Evolutionary conservation across 2,329 filamentous ascomycete species (phyloP).

Genomic region (Cercospora beticola): DNA sequence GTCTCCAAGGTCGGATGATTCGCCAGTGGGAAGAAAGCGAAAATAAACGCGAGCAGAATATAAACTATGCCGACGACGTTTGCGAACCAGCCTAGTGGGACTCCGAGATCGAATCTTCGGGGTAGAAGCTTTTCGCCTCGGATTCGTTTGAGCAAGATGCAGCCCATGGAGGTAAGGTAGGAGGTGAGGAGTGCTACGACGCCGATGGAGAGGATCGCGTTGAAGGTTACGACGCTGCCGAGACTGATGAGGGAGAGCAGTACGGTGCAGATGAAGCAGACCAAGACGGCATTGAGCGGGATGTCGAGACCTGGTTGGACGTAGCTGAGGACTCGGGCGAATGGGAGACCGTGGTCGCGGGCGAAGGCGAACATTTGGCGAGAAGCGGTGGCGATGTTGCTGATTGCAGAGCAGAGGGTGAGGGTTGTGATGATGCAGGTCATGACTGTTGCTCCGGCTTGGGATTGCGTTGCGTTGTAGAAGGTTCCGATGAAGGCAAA

Average conservation of each 20-base stretch:
- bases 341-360: slow-evolving; percentile 46
- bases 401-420: slow-evolving; percentile 43
- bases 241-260: slow-evolving; percentile 34
- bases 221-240: slow-evolving; percentile 44
- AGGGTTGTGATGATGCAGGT: slow-evolving; percentile 41
- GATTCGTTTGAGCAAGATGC: slow-evolving; percentile 30
- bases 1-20: slow-evolving; percentile 26
- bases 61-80: slow-evolving; percentile 30
- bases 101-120: slow-evolving; percentile 29
- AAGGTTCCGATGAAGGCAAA: slow-evolving; percentile 40
- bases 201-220: slow-evolving; percentile 42
- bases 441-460: slow-evolving; percentile 37
- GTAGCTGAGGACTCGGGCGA: slow-evolving; percentile 29
- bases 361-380: slow-evolving; percentile 47
- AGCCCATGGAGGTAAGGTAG: slow-evolving; percentile 32
- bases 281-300: slow-evolving; percentile 33
- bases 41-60: slow-evolving; percentile 26
- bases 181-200: slow-evolving; percentile 39
- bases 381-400: slow-evolving; percentile 42
- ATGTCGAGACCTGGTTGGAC: slow-evolving; percentile 30
- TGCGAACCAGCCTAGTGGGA: slow-evolving; percentile 24
- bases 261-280: slow-evolving; percentile 27
- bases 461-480: slow-evolving; percentile 38
- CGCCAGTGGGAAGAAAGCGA: slow-evolving; percentile 31
- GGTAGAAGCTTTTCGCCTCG: slow-evolving; percentile 30